A percentile compares a stretch with the other conserved stretches of the same genome.
phyloP scores from a whole-genome alignment of 1,284 basidiomycete species.

The Sanghuangporus baumii region DNA sequence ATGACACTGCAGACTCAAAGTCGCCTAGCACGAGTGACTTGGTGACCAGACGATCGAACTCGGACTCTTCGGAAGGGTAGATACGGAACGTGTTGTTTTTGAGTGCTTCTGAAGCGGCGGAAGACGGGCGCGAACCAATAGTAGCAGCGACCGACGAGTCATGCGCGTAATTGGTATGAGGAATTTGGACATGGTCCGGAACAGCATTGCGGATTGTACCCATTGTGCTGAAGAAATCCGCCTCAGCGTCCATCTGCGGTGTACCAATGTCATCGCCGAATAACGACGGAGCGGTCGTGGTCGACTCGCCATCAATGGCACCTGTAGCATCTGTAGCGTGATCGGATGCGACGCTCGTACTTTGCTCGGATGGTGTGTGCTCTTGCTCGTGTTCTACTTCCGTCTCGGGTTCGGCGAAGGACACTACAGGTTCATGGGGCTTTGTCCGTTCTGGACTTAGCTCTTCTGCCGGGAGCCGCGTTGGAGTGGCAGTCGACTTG shows the following conservation, averaged over 20 bases:
- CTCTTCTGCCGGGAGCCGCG: constrained; percentile 18
- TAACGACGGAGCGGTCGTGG: constrained; percentile 73
- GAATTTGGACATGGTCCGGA: constrained; percentile 58
- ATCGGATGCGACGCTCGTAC: constrained; percentile 58
- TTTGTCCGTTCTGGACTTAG: constrained; percentile 33
- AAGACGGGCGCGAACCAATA: constrained; percentile 81
- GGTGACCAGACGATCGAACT: constrained; percentile 86
- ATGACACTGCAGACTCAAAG: constrained; percentile 87
- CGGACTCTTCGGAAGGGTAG: constrained; percentile 84
- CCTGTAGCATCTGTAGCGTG: constrained; percentile 49
- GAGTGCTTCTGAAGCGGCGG: constrained; percentile 68
- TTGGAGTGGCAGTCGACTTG: constrained; percentile 36
- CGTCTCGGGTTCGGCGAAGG: constrained; percentile 62
- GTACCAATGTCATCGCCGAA: constrained; percentile 80
- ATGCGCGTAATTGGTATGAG: constrained; percentile 71
- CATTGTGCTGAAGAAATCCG: constrained; percentile 89
- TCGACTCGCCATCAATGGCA: constrained; percentile 66
- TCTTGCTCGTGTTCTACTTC: constrained; percentile 38
- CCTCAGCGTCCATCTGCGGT: constrained; percentile 58
- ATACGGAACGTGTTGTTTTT: constrained; percentile 87
- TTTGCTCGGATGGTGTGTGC: constrained; percentile 68
- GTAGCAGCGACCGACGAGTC: constrained; percentile 92
- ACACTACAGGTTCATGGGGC: constrained; percentile 65
- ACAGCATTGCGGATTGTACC: constrained; percentile 48
- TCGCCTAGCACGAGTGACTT: constrained; percentile 94